A percentile compares a stretch with the other conserved stretches of the same genome.
Conservation (phyloP, 306 rosid species). For the Boehmeria nivea region DNA sequence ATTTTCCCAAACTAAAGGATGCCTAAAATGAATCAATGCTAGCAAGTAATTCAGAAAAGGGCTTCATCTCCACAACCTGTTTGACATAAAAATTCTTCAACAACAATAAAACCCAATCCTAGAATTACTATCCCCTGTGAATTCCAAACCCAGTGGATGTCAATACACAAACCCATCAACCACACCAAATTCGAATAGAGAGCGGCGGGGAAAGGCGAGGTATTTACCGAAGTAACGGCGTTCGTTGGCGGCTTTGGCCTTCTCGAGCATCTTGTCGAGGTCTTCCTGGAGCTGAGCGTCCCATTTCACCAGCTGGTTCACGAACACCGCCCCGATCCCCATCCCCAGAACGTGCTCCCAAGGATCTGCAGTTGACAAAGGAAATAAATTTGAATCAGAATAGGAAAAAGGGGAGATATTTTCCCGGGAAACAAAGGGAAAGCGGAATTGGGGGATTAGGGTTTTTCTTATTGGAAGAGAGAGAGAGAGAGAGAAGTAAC, state of each 20-base stretch:
- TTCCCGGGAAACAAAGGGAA: slow-evolving; percentile 23
- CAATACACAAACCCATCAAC: background rate
- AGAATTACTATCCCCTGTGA: too few species aligned
- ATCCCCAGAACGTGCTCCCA: slow-evolving; percentile 92
- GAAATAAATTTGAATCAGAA: too few species aligned
- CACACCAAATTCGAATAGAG: background rate
- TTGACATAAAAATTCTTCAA: too few species aligned
- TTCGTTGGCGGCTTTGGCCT: slow-evolving; percentile 92
- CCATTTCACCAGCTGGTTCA: slow-evolving; percentile 68
- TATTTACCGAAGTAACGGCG: slow-evolving; percentile 78
- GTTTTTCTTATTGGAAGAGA: too few species aligned
- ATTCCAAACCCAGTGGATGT: too few species aligned
- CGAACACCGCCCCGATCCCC: slow-evolving; percentile 77
- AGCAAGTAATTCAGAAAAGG: too few species aligned
- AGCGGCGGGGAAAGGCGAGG: background rate
- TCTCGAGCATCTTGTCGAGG: slow-evolving; percentile 79
- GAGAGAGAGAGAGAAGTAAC: background rate
- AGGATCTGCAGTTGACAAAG: slow-evolving; percentile 48
- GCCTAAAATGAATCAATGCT: too few species aligned
- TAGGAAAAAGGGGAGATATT: background rate
- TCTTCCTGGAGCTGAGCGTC: slow-evolving; percentile 64
- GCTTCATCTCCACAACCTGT: too few species aligned
- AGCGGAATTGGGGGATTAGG: background rate
- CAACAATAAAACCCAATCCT: background rate
- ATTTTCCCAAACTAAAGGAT: too few species aligned